Base-by-base conservation (phyloP, 495 filamentous ascomycete species). In the Lineolata rhizophorae region DNA sequence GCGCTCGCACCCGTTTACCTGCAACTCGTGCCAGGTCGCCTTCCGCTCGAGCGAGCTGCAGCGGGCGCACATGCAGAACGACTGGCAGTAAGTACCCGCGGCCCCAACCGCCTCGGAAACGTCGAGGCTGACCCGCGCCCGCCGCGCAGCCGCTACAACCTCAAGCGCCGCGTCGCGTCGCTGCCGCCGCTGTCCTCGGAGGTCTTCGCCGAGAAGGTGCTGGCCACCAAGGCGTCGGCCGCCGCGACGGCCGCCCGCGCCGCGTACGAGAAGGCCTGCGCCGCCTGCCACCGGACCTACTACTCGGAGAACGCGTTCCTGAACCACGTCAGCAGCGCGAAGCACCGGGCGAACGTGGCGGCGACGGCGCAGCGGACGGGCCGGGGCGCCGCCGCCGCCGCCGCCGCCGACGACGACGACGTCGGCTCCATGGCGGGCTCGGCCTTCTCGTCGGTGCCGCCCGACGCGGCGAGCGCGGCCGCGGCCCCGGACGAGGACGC, bases 1-100 rank as follows among this genome's bases (percentile, higher is more conserved):
- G n/a, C n/a, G n/a, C n/a, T n/a, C n/a, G n/a, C 76, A 93, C 51
- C 84, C 85, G 1, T 95, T 81, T 52, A 93, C 87, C 27, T 97
- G 87, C 65, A 97, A 97, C 57, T 80, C 85, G 19, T 97, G 87
- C 44, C 82, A 92, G 42, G 83, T 97, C 36, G 87, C 87, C 19
- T 95, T 94, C 56, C 73, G 85, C 43, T 76, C 75, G 48, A 76
- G 74, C 48, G 85, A 95, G 49, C 67, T 82, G n/a, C 87, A 97
- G 52, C 68, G 83, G 40, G 72, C 69, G 28, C 87, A 97, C 47
- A 95, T 95, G 83, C 81, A 83, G 44, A 81, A 69, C 43, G 87
- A 97, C 52, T 97, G 87, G 85, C 85, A 95, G 84, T 93, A 69
- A 51, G 82, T 70, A 18, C 30, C 35, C 27, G n/a, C n/a, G 10